Percentiles rank a stretch among this genome's conserved stretches.
These are phyloP conservation scores for Pseudogymnoascus sp. DNA, from an alignment of 2,329 filamentous ascomycete species.

Conservation along the genomic window DNA sequence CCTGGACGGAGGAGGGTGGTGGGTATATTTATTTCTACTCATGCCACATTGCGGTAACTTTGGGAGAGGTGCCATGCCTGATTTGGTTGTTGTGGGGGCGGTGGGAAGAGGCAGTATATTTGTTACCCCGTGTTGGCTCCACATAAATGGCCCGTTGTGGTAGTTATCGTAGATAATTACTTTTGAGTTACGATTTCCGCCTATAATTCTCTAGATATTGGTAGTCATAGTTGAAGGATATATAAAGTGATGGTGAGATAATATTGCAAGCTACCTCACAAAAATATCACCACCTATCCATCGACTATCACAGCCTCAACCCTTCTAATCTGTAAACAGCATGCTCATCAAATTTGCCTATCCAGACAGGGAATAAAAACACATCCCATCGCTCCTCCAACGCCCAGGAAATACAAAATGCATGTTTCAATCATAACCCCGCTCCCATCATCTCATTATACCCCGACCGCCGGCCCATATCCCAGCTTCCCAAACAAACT, in stretches of 20 bases:
- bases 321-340: not conserved
- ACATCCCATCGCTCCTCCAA: slow-evolving; percentile 2
- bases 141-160: not conserved
- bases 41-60: slow-evolving; percentile 8
- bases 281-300: not conserved
- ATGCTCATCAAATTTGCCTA: not conserved
- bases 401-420: slow-evolving; percentile 1
- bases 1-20: not conserved
- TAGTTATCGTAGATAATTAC: not conserved
- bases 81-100: not conserved
- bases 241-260: not conserved
- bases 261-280: not conserved
- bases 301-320: not conserved
- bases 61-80: not conserved
- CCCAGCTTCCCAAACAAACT: slow-evolving; percentile 66
- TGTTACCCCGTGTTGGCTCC: not conserved
- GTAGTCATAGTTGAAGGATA: not conserved
- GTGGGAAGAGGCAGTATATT: not conserved
- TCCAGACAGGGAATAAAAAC: slow-evolving; percentile 4
- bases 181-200: not conserved
- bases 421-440: not conserved
- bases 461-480: slow-evolving; percentile 29
- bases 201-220: not conserved
- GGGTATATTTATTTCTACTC: slow-evolving; percentile 4
- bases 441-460: not conserved